phyloP scores from a whole-genome alignment of 2,329 filamentous ascomycete species.

The Ambrosiella xylebori region DNA sequence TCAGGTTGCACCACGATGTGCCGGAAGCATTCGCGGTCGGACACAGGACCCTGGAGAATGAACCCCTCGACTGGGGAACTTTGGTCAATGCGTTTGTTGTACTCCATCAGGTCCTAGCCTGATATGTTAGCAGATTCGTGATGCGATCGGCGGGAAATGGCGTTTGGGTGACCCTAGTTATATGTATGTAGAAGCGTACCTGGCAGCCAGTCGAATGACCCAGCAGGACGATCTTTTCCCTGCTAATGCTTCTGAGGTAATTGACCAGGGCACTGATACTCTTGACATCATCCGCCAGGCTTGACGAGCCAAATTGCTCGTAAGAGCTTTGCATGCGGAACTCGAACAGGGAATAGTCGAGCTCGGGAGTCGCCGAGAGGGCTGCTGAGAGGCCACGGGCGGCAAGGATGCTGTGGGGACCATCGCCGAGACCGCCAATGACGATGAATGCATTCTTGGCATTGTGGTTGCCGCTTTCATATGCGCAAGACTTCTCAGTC shows the following conservation, averaged over 20 bases:
- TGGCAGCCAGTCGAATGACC: constrained; percentile 44
- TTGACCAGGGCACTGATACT: constrained; percentile 36
- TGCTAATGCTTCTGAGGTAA: constrained; percentile 34
- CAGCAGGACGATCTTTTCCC: constrained; percentile 35
- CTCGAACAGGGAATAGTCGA: constrained; percentile 38
- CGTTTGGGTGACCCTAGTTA: not conserved
- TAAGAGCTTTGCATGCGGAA: constrained; percentile 38
- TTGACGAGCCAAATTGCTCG: constrained; percentile 32
- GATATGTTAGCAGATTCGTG: not conserved
- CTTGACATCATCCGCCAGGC: constrained; percentile 33
- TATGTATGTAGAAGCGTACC: constrained; percentile 20
- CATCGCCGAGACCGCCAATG: constrained; percentile 54
- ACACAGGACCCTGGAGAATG: constrained; percentile 66
- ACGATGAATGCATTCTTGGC: constrained; percentile 46
- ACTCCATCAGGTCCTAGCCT: constrained; percentile 38
- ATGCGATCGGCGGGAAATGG: not conserved
- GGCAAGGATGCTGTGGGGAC: constrained; percentile 47
- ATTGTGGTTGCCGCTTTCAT: constrained; percentile 26
- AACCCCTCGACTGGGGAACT: constrained; percentile 49
- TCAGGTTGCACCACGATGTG: constrained; percentile 21
- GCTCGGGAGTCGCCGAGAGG: constrained; percentile 22
- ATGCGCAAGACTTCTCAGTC: constrained; percentile 26
- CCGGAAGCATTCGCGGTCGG: constrained; percentile 51
- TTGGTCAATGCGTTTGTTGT: constrained; percentile 26
- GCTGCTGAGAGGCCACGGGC: constrained; percentile 28